phyloP scores from a whole-genome alignment of 1,284 basidiomycete species.

The Sporisorium iseilematis-ciliati region DNA sequence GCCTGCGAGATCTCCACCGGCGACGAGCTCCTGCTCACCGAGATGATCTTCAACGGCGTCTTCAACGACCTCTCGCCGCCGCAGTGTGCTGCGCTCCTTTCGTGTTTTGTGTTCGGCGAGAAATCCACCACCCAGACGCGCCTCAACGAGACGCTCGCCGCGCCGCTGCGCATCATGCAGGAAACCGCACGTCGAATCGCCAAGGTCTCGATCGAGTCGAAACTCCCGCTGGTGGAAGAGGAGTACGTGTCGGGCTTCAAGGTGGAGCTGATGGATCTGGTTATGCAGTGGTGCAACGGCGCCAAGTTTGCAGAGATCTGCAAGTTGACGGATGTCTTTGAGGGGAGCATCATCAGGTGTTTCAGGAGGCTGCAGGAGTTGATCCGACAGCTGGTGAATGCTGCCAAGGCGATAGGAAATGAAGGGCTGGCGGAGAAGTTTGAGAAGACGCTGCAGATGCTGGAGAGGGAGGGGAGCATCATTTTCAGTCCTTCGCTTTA shows the following conservation, averaged over 20 bases:
- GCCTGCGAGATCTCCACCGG: constrained; percentile 98
- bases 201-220: constrained; percentile 92
- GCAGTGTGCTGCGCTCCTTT: constrained; percentile 90
- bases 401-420: constrained; percentile 96
- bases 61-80: constrained; percentile 92
- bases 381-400: constrained; percentile 92
- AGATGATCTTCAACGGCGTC: constrained; percentile 95
- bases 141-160: constrained; percentile 90
- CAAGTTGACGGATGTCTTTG: constrained; percentile 97
- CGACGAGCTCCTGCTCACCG: constrained; percentile 94
- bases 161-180: constrained; percentile 91
- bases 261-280: constrained; percentile 97
- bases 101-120: constrained; percentile 97
- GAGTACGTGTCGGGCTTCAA: constrained; percentile 97
- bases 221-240: constrained; percentile 88
- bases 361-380: constrained; percentile 94
- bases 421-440: constrained; percentile 78
- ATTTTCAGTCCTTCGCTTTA: constrained; percentile 65
- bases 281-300: constrained; percentile 96
- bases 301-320: constrained; percentile 96
- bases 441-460: constrained; percentile 52
- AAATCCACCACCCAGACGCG: constrained; percentile 75
- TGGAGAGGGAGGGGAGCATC: constrained; percentile 67
- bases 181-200: constrained; percentile 94
- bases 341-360: constrained; percentile 83